phyloP scores from a whole-genome alignment of 2,329 filamentous ascomycete species.

The Herpotrichia juniperi region DNA sequence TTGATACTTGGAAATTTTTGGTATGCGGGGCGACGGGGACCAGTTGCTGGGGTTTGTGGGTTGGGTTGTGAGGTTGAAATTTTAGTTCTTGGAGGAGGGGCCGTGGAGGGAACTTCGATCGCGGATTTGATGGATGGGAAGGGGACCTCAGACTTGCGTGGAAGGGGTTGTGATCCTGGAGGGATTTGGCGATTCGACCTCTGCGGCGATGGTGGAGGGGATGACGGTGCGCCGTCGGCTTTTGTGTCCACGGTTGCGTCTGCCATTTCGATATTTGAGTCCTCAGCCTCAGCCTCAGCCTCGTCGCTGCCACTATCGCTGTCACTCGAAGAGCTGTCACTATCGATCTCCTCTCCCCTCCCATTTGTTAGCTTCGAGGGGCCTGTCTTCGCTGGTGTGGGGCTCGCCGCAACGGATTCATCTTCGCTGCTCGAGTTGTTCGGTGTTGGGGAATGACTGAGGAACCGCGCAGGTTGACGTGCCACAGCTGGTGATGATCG shows the following conservation, averaged over 20 bases:
- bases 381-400: not conserved
- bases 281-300: constrained; percentile 9
- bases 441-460: constrained; percentile 31
- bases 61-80: not conserved
- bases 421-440: constrained; percentile 22
- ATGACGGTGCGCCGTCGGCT: constrained; percentile 6
- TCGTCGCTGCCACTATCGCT: constrained; percentile 13
- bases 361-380: not conserved
- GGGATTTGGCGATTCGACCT: constrained; percentile 8
- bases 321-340: constrained; percentile 12
- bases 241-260: constrained; percentile 3
- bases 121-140: not conserved
- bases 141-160: constrained; percentile 7
- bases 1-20: constrained; percentile 12
- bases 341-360: constrained; percentile 10
- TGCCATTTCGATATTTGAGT: constrained; percentile 14
- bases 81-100: not conserved
- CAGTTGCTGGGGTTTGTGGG: not conserved
- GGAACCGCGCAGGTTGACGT: constrained; percentile 25
- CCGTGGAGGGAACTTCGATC: constrained; percentile 1
- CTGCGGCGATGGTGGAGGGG: constrained; percentile 15
- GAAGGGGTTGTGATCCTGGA: constrained; percentile 13
- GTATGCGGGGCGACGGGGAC: not conserved
- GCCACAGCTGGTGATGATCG: constrained; percentile 27
- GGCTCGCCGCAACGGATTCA: constrained; percentile 12